Conservation (phyloP, 2,329 filamentous ascomycete genomes). For the Polytolypa hystricis region DNA sequence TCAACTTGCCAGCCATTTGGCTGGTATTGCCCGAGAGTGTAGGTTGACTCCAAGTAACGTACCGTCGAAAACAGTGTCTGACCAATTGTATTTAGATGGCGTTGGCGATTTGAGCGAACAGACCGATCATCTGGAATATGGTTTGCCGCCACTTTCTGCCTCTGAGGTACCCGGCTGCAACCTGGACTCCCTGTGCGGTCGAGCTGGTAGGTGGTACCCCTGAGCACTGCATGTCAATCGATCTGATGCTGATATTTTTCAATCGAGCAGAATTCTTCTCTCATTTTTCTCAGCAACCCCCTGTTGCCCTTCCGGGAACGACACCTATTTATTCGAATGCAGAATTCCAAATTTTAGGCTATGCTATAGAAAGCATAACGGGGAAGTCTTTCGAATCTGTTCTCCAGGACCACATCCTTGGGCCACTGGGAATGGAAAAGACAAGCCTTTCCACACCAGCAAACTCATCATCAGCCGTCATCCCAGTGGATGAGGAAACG, state of each 20-base stretch:
- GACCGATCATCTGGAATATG: slow-evolving; percentile 3
- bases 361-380: slow-evolving; percentile 26
- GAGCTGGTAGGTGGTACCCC: too few relatives aligned
- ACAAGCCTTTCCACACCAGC: slow-evolving; percentile 25
- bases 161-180: too few relatives aligned
- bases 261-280: slow-evolving; percentile 23
- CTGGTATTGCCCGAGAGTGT: slow-evolving; percentile 33
- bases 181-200: too few relatives aligned
- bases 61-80: too few relatives aligned
- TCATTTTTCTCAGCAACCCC: slow-evolving; percentile 19
- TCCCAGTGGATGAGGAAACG: slow-evolving; percentile 21
- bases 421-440: slow-evolving; percentile 20
- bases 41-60: too few relatives aligned
- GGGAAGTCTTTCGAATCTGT: slow-evolving; percentile 22
- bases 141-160: too few relatives aligned
- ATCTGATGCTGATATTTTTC: too few relatives aligned
- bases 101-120: slow-evolving; percentile 1
- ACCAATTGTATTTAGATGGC: slow-evolving; percentile 2
- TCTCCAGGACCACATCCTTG: slow-evolving; percentile 22
- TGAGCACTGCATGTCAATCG: slow-evolving; percentile 7
- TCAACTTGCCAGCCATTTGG: slow-evolving; percentile 36
- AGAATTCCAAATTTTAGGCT: slow-evolving; percentile 27
- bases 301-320: slow-evolving; percentile 21
- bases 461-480: slow-evolving; percentile 21
- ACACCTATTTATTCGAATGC: slow-evolving; percentile 32